phyloP scores from a whole-genome alignment of 257 asterid species.

The Gentiana dahurica region DNA sequence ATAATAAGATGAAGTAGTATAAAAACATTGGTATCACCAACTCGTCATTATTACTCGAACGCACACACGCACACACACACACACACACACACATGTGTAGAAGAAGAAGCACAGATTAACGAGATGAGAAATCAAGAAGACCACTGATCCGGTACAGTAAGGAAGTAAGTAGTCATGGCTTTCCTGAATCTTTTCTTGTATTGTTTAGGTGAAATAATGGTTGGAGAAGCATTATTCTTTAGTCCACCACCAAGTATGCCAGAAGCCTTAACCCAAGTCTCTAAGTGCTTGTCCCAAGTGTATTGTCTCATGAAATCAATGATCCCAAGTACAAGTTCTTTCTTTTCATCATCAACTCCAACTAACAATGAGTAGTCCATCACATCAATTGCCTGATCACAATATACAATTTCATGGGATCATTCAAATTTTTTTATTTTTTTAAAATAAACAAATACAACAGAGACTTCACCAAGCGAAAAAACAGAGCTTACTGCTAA shows the following conservation, averaged over 20 bases:
- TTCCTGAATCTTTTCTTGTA: too few species aligned
- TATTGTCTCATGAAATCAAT: too few species aligned
- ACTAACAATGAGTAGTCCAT: conserved; percentile 52
- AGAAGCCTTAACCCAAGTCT: too few species aligned
- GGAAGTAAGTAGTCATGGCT: conserved; percentile 81
- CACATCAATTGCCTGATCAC: conserved; percentile 70
- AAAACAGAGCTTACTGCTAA: conserved; percentile 48
- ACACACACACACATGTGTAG: too few species aligned
- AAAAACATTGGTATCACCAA: too few species aligned
- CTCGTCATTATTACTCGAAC: too few species aligned
- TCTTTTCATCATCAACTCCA: conserved; percentile 46
- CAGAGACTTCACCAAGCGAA: too few species aligned
- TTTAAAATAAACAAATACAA: neutral
- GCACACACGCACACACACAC: too few species aligned
- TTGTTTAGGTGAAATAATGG: conserved; percentile 37
- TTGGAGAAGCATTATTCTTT: conserved; percentile 65
- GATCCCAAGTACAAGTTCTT: conserved; percentile 68
- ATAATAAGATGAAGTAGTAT: too few species aligned
- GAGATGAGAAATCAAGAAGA: conserved; percentile 22
- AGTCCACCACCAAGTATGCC: conserved; percentile 94
- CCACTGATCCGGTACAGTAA: conserved; percentile 91
- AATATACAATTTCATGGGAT: neutral
- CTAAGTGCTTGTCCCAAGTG: too few species aligned
- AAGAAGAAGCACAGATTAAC: too few species aligned
- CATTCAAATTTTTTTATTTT: neutral